Evolutionary conservation across 1,139 yeast genomes (phyloP).

Genomic region (Sugiyamaella neomexicana): DNA sequence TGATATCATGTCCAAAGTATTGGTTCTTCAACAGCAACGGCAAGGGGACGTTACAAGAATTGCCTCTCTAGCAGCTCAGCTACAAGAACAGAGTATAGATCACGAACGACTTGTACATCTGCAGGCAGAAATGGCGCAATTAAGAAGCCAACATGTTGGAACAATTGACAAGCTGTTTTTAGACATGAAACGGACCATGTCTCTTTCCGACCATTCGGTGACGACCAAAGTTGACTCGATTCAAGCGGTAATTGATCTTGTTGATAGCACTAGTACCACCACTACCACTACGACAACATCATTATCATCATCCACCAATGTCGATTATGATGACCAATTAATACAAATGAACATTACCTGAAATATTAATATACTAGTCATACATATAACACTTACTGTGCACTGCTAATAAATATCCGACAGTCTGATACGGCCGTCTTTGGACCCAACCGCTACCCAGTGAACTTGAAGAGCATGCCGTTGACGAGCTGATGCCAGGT

Average conservation of each 20-base stretch:
- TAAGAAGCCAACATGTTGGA: conserved; percentile 29
- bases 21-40: conserved; percentile 23
- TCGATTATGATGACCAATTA: not conserved
- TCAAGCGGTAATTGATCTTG: conserved; percentile 16
- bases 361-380: conserved; percentile 2
- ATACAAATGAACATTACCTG: not conserved
- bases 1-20: conserved; percentile 24
- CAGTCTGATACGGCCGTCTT: conserved; percentile 42
- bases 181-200: conserved; percentile 25
- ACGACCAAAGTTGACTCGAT: conserved; percentile 19
- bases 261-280: not conserved
- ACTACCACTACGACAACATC: not conserved
- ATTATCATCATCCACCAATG: not conserved
- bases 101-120: conserved; percentile 27
- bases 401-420: conserved; percentile 36
- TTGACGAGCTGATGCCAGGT: conserved; percentile 14
- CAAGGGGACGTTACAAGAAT: conserved; percentile 26
- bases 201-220: conserved; percentile 20
- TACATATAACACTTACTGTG: too few species aligned
- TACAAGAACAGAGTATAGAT: conserved; percentile 26
- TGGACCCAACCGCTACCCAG: conserved; percentile 43
- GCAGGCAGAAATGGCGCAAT: conserved; percentile 25
- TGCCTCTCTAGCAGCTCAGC: conserved; percentile 20
- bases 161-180: conserved; percentile 26
- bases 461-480: conserved; percentile 22